Evolutionary conservation across 148 eudicot species (phyloP).

Genomic region (Cornus florida): DNA sequence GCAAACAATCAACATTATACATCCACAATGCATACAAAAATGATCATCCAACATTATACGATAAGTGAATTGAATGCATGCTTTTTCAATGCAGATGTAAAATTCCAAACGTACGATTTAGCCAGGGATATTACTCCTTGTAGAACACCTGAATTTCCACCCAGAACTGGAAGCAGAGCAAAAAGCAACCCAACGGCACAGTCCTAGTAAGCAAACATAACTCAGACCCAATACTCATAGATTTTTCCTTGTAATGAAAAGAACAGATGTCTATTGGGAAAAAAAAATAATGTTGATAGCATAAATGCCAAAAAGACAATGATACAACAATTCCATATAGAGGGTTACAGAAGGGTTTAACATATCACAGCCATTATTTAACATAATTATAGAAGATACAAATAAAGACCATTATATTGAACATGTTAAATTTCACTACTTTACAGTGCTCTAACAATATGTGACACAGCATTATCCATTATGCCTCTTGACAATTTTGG

Average conservation of each 20-base stretch:
- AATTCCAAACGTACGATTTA: constrained; percentile 65
- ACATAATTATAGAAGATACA: too few relatives aligned
- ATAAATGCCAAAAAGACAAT: not conserved
- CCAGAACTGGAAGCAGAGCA: constrained; percentile 55
- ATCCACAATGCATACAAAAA: not conserved
- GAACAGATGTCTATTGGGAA: not conserved
- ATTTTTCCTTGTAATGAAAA: not conserved
- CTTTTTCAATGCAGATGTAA: not conserved
- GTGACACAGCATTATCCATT: too few relatives aligned
- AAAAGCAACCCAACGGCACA: constrained; percentile 59
- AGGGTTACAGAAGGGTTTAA: too few relatives aligned
- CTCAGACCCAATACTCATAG: not conserved
- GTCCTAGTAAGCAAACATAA: constrained; percentile 33
- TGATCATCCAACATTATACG: not conserved
- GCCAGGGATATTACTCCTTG: constrained; percentile 74
- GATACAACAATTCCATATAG: not conserved
- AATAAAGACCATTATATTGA: too few relatives aligned
- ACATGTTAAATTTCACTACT: too few relatives aligned
- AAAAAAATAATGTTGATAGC: too few relatives aligned
- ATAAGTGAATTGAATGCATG: not conserved
- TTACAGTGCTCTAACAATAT: too few relatives aligned
- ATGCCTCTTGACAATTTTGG: too few relatives aligned
- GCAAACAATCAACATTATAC: not conserved
- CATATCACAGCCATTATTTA: too few relatives aligned
- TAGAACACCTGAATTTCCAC: constrained; percentile 50